A percentile compares a stretch with the other conserved stretches of the same genome.
These are phyloP conservation scores for Kuraishia cidri DNA, from an alignment of 805 yeast genomes.

Conservation along the genomic window DNA sequence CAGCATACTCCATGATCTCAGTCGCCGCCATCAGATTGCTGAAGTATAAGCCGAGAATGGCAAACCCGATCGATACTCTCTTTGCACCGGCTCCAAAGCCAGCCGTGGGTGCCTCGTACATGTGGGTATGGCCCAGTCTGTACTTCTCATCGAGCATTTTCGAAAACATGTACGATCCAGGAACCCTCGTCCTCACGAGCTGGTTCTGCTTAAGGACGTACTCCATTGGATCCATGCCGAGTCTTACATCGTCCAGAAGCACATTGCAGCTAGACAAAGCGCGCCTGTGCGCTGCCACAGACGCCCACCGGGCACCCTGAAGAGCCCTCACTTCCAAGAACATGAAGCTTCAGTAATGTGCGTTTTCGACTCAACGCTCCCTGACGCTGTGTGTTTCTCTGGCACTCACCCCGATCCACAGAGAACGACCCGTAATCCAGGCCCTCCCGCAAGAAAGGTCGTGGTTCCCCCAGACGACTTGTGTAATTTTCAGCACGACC, in stretches of 20 bases:
- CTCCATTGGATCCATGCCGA: constrained; percentile 6
- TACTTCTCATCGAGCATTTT: constrained; percentile 36
- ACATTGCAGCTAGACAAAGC: constrained; percentile 1
- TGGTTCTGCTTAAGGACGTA: constrained; percentile 4
- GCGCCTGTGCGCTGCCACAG: not conserved
- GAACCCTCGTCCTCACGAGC: constrained; percentile 15
- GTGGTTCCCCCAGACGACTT: too few relatives aligned
- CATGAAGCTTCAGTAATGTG: too few relatives aligned
- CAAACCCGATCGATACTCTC: constrained; percentile 52
- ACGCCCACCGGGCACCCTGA: too few relatives aligned
- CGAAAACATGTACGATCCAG: constrained; percentile 17
- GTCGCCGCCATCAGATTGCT: constrained; percentile 51
- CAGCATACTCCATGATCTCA: constrained; percentile 39
- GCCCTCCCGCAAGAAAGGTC: too few relatives aligned
- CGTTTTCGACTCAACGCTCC: too few relatives aligned
- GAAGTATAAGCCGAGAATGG: constrained; percentile 50
- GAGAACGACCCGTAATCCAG: too few relatives aligned
- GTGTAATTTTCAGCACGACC: too few relatives aligned
- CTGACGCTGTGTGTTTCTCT: too few relatives aligned
- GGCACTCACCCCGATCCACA: too few relatives aligned
- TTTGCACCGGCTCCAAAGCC: constrained; percentile 56
- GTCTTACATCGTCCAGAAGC: not conserved
- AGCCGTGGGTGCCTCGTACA: constrained; percentile 57
- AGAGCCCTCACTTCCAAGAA: too few relatives aligned
- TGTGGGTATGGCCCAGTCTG: constrained; percentile 49